Evolutionary conservation across 805 yeast species (phyloP), one percentile per base, ranked within the genome.

Genomic region (Cyberlindnera galapagoensis): DNA sequence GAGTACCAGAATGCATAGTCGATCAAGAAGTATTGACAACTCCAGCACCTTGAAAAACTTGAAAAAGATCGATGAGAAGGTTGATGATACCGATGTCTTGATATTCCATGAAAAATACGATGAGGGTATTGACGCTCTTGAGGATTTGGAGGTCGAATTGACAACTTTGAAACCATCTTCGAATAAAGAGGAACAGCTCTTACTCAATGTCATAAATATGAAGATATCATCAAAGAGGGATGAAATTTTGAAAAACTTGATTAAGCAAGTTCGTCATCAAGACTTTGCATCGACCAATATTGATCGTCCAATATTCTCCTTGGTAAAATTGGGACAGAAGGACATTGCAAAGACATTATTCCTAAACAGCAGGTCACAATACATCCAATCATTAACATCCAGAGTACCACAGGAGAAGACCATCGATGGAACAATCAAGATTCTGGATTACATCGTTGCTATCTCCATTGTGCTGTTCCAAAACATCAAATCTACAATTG

Each of bases 41-140:
- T 59, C 53, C 51, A 61, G 47, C 32, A 34, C 62, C 11, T 59
- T 73, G 40, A 62, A 65, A 34, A 69, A 60, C 13, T 58, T 80
- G 34, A 69, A 71, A 34, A 57, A 58, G 19, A 60, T 76, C 10
- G 87, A 80, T 45, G 80, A 76, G 32, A 56, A 63, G 20, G 60
- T 82, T 12, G 86, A 81, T 47, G 85, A 80, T 34, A 65, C 80
- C 25, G 92, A 83, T 50, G 73, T 79, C 10, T 65, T 65, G 34
- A 63, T 81, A 17, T 79, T 84, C 9, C 78, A 80, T 45, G 69
- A 72, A 33, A 65, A 69, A 34, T 79, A 68, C 54, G 47, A 60
- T 27, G 60, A 54, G 12, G 67, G 75, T 1, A 67, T 67, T 4
- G 60, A 54, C 4, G 38, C 40, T 10, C 33, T 61, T 21, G 25